phyloP scores from a whole-genome alignment of 768 basidiomycete species.

The Lactifluus subvellereus region DNA sequence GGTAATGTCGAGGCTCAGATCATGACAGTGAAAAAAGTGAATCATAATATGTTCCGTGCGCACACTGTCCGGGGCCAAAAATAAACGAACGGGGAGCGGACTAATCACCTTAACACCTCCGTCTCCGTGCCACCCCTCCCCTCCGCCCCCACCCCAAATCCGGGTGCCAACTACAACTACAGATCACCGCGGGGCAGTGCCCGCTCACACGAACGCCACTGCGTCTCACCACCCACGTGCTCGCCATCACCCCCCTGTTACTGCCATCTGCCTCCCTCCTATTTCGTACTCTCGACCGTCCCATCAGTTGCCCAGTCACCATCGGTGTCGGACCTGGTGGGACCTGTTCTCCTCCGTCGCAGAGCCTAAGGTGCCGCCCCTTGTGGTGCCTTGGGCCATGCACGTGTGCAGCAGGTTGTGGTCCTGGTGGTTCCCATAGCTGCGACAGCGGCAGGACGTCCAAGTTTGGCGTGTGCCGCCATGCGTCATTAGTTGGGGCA shows the following conservation, averaged over 20 bases:
- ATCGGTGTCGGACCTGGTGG: too few species aligned
- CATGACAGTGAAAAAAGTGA: background rate
- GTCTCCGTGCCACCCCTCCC: too few species aligned
- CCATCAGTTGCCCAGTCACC: background rate
- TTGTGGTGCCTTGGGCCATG: too few species aligned
- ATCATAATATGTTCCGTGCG: background rate
- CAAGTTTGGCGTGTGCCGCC: too few species aligned
- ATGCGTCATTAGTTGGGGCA: too few species aligned
- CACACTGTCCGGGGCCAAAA: background rate
- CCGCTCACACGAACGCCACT: too few species aligned
- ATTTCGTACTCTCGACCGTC: background rate
- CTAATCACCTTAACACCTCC: background rate
- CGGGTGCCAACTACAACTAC: background rate
- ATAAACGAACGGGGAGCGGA: background rate
- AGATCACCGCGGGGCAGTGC: background rate
- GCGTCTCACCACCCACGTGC: background rate
- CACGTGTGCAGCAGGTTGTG: background rate
- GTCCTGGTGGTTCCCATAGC: background rate
- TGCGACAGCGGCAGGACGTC: too few species aligned
- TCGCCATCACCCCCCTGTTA: background rate
- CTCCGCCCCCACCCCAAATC: too few species aligned
- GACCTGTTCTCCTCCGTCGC: background rate
- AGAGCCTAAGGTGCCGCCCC: background rate
- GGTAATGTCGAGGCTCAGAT: background rate
- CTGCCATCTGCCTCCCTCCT: background rate